These are phyloP conservation scores for Mycosphaerelloides madeirae DNA, from an alignment of 2,329 filamentous ascomycete genomes.

Conservation along the genomic window DNA sequence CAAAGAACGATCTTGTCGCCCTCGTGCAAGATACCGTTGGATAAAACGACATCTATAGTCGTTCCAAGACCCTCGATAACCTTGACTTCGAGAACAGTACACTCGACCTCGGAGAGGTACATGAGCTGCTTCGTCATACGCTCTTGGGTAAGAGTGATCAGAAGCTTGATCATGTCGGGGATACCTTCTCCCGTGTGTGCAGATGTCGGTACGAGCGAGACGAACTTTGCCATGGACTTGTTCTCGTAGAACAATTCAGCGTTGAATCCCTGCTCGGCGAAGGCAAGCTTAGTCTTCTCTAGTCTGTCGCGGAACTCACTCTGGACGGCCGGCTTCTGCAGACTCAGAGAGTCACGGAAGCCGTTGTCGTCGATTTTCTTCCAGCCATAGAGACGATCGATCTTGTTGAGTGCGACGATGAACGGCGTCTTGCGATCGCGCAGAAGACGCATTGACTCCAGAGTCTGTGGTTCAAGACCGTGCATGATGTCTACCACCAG, in stretches of 20 bases:
- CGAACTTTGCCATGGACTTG: slow-evolving; percentile 89
- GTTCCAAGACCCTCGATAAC: slow-evolving; percentile 98
- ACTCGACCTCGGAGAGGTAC: slow-evolving; percentile 97
- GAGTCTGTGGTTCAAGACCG: slow-evolving; percentile 91
- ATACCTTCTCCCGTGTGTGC: slow-evolving; percentile 99
- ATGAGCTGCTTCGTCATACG: slow-evolving; percentile 96
- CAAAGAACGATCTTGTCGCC: slow-evolving; percentile 93
- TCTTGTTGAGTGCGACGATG: slow-evolving; percentile 98
- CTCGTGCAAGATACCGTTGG: slow-evolving; percentile 90
- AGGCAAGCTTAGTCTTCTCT: slow-evolving; percentile 85
- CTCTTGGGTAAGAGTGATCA: slow-evolving; percentile 87
- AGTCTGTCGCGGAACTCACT: slow-evolving; percentile 90
- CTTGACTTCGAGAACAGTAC: slow-evolving; percentile 97
- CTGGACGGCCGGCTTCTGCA: slow-evolving; percentile 90
- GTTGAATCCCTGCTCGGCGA: slow-evolving; percentile 97
- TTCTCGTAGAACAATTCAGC: slow-evolving; percentile 96
- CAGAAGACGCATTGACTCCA: slow-evolving; percentile 93
- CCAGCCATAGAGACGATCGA: slow-evolving; percentile 98
- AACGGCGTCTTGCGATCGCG: slow-evolving; percentile 94
- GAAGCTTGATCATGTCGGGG: slow-evolving; percentile 95
- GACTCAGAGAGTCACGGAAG: slow-evolving; percentile 83
- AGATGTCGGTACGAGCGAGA: slow-evolving; percentile 95
- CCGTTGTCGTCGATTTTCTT: slow-evolving; percentile 98
- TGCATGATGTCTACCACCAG: slow-evolving; percentile 99
- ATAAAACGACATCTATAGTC: slow-evolving; percentile 94